Conservation (phyloP, 2,329 filamentous ascomycete genomes). For the Pleurostoma richardsiae region DNA sequence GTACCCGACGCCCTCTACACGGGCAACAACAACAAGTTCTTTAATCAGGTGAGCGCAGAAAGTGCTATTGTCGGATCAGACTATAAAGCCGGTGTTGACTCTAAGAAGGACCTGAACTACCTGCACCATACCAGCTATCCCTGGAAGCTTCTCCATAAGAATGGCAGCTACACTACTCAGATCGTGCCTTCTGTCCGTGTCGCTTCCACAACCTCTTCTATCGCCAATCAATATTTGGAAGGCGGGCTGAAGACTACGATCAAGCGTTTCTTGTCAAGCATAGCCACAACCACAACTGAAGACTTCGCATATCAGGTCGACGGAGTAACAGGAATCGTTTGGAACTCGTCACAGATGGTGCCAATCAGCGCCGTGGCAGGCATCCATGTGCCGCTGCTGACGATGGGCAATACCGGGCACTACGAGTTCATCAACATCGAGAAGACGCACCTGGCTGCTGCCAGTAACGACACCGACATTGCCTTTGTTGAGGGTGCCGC, state of each 20-base stretch:
- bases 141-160: conserved; percentile 14
- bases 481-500: conserved; percentile 14
- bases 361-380: conserved; percentile 8
- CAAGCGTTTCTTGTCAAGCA: conserved; percentile 1
- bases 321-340: conserved; percentile 9
- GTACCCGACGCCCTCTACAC: conserved; percentile 11
- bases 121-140: conserved; percentile 11
- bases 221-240: background rate
- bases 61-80: too few relatives aligned
- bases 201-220: background rate
- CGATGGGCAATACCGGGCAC: conserved; percentile 10
- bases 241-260: conserved; percentile 2
- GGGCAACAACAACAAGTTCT: conserved; percentile 13
- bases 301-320: conserved; percentile 3
- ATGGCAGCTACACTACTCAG: conserved; percentile 9
- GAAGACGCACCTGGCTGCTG: conserved; percentile 11
- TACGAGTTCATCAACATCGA: conserved; percentile 15
- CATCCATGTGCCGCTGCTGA: conserved; percentile 9
- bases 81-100: too few relatives aligned
- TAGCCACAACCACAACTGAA: conserved; percentile 1
- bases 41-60: conserved; percentile 3
- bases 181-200: conserved; percentile 11
- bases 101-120: conserved; percentile 6
- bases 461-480: conserved; percentile 11
- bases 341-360: conserved; percentile 11